These are phyloP conservation scores for Dryas integrifolia DNA, from an alignment of 331 rosid genomes.

Conservation along the genomic window DNA sequence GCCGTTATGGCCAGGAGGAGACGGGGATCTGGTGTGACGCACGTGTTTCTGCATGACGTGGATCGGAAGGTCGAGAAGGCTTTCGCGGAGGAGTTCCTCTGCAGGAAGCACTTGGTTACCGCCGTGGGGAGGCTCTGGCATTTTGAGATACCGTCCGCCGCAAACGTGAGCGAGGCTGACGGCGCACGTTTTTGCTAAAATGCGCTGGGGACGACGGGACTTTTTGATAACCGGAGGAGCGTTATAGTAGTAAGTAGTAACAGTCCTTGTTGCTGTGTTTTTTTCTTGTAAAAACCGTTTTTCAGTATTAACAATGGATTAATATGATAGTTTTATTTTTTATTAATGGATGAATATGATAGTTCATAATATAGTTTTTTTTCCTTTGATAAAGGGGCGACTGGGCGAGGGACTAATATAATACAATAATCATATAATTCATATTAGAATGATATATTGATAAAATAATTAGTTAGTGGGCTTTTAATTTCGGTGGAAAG, in stretches of 20 bases:
- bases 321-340: too few species aligned
- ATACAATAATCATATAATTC: too few species aligned
- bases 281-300: not conserved
- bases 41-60: constrained; percentile 80
- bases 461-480: too few species aligned
- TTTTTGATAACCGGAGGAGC: not conserved
- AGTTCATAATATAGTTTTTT: too few species aligned
- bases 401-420: too few species aligned
- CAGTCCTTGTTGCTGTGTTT: not conserved
- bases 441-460: too few species aligned
- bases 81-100: constrained; percentile 69
- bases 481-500: too few species aligned
- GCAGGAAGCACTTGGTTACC: constrained; percentile 48
- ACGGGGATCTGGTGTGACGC: constrained; percentile 63
- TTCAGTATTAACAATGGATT: too few species aligned
- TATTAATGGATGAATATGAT: too few species aligned
- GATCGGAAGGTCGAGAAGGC: constrained; percentile 77
- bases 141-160: constrained; percentile 56
- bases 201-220: not conserved
- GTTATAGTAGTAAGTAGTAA: too few species aligned
- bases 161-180: constrained; percentile 9
- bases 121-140: constrained; percentile 81
- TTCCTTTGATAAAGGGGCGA: too few species aligned
- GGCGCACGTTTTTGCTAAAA: constrained; percentile 42
- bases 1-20: constrained; percentile 80